Conservation (phyloP, 2,329 filamentous ascomycete genomes). For the Didymella arachidicola region DNA sequence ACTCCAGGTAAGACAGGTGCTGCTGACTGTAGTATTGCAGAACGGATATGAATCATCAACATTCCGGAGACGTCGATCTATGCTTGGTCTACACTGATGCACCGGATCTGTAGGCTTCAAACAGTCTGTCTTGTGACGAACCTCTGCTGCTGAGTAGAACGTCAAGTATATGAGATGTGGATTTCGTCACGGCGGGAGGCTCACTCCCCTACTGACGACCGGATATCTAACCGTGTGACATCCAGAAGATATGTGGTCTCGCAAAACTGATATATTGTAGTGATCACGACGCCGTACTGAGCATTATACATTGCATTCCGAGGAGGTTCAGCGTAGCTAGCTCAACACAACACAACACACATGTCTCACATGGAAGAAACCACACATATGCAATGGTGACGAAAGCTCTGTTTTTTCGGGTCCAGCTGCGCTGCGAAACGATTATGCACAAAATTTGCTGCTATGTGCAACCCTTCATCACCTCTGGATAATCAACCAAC, state of each 20-base stretch:
- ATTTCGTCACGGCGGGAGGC: too few relatives aligned
- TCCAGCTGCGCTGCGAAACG: not conserved
- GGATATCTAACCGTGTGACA: not conserved
- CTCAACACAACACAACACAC: not conserved
- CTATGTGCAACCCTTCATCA: not conserved
- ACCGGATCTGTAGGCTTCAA: not conserved
- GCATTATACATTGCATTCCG: not conserved
- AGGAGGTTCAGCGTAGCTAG: not conserved
- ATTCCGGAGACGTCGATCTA: too few relatives aligned
- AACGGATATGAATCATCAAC: too few relatives aligned
- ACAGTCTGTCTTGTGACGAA: not conserved
- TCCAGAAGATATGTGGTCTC: not conserved
- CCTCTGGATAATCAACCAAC: not conserved
- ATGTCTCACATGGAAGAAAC: not conserved
- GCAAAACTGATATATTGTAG: not conserved
- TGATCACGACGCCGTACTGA: not conserved
- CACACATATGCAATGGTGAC: not conserved
- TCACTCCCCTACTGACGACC: not conserved
- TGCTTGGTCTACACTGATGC: not conserved
- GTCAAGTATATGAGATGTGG: not conserved
- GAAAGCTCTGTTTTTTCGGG: not conserved
- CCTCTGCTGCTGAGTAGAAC: not conserved
- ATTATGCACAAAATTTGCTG: not conserved
- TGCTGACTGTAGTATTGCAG: not conserved
- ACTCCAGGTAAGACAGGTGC: not conserved